Evolutionary conservation across 1,139 yeast species (phyloP).

Genomic region (Candida buenavistaensis): DNA sequence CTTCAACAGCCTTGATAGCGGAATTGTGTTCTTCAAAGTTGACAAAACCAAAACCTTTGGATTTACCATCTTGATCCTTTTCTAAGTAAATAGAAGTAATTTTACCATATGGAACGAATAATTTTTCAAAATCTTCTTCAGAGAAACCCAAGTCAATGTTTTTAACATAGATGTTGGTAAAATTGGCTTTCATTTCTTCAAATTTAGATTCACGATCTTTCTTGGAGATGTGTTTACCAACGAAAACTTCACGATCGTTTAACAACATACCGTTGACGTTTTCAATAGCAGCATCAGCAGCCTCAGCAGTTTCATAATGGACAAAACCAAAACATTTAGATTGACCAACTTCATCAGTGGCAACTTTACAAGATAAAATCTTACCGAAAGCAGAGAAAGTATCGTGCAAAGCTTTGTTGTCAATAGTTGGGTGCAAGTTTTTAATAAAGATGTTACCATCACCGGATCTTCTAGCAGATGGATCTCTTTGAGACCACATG

Average conservation of each 20-base stretch:
- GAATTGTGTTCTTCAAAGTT: slow-evolving; percentile 85
- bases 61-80: slow-evolving; percentile 82
- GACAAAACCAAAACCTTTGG: slow-evolving; percentile 95
- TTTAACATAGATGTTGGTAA: slow-evolving; percentile 93
- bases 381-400: slow-evolving; percentile 97
- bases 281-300: slow-evolving; percentile 94
- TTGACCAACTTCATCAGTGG: slow-evolving; percentile 88
- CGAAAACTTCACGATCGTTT: slow-evolving; percentile 95
- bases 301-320: slow-evolving; percentile 91
- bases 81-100: slow-evolving; percentile 86
- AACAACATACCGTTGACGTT: slow-evolving; percentile 98
- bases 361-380: slow-evolving; percentile 96
- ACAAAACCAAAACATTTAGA: slow-evolving; percentile 98
- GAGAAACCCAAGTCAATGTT: slow-evolving; percentile 74
- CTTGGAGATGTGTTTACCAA: slow-evolving; percentile 91
- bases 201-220: slow-evolving; percentile 95
- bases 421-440: slow-evolving; percentile 97
- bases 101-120: slow-evolving; percentile 74
- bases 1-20: slow-evolving; percentile 91
- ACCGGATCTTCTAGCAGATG: slow-evolving; percentile 92
- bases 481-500: slow-evolving; percentile 99
- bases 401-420: slow-evolving; percentile 98
- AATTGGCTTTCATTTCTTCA: slow-evolving; percentile 89
- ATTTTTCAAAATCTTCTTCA: slow-evolving; percentile 70
- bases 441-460: slow-evolving; percentile 97